A percentile compares a stretch with the other conserved stretches of the same genome.
Evolutionary conservation across 164 flowering plant species (phyloP).

Genomic region (Berberis thunbergii): DNA sequence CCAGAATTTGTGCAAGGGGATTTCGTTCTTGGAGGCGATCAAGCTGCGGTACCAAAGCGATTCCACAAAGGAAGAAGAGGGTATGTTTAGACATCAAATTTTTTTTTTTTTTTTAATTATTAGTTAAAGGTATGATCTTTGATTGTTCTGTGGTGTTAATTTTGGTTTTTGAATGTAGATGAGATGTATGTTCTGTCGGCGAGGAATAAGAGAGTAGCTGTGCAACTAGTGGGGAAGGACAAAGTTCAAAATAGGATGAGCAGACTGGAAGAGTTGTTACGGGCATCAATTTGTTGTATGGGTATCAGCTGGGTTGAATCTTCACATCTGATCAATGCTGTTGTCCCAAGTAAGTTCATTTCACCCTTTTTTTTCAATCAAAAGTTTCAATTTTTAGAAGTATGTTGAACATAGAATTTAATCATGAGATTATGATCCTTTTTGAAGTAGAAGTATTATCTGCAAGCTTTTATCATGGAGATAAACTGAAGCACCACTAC

Average conservation of each 20-base stretch:
- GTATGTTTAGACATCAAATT: slow-evolving; percentile 15
- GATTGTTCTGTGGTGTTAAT: background rate
- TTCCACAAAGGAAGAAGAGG: slow-evolving; percentile 77
- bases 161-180: slow-evolving; percentile 33
- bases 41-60: slow-evolving; percentile 43
- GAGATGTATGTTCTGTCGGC: slow-evolving; percentile 95
- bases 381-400: background rate
- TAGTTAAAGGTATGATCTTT: background rate
- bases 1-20: slow-evolving; percentile 52
- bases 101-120: background rate
- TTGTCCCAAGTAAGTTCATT: slow-evolving; percentile 56
- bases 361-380: background rate
- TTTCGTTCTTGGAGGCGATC: slow-evolving; percentile 67
- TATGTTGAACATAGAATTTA: too few relatives aligned
- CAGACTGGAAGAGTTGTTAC: slow-evolving; percentile 59
- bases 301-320: slow-evolving; percentile 61
- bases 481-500: background rate
- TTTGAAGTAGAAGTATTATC: background rate
- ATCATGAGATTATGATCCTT: background rate
- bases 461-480: background rate
- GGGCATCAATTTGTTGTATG: slow-evolving; percentile 62
- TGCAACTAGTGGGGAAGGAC: slow-evolving; percentile 71
- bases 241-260: slow-evolving; percentile 72
- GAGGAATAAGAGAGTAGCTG: slow-evolving; percentile 54
- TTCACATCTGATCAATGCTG: slow-evolving; percentile 25